These are phyloP conservation scores for Aspergillus phoenicis DNA, from an alignment of 2,329 filamentous ascomycete genomes.

Conservation along the genomic window DNA sequence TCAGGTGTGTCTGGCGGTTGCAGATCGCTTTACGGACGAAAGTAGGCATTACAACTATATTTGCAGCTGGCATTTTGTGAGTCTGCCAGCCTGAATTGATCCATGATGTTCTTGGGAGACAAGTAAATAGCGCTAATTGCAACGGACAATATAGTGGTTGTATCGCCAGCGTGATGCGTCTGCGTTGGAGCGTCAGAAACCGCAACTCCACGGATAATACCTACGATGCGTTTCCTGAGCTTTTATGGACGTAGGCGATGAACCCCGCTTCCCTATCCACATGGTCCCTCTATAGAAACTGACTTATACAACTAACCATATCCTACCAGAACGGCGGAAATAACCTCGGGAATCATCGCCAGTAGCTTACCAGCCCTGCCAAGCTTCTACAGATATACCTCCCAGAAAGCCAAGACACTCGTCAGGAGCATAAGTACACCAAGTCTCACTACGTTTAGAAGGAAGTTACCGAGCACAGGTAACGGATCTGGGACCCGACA, in stretches of 20 bases:
- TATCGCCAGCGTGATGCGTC: conserved; percentile 28
- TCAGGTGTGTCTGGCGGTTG: conserved; percentile 26
- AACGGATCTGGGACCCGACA: conserved; percentile 7
- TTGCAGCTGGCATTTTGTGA: conserved; percentile 28
- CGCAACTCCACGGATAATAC: conserved; percentile 23
- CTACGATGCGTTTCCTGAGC: conserved; percentile 28
- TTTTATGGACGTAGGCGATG: conserved; percentile 30
- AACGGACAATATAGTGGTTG: conserved; percentile 19
- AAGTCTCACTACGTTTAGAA: background rate
- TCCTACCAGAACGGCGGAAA: conserved; percentile 25
- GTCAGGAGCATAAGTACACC: conserved; percentile 5
- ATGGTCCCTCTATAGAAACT: background rate
- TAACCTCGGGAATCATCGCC: conserved; percentile 29
- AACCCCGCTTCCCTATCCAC: background rate
- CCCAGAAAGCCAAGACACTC: conserved; percentile 18
- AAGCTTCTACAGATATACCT: conserved; percentile 26
- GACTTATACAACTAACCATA: background rate
- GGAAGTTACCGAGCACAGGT: background rate
- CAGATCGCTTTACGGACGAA: conserved; percentile 24
- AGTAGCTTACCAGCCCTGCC: conserved; percentile 28
- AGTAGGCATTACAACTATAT: conserved; percentile 25
- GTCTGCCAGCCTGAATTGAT: background rate
- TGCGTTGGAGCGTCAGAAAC: conserved; percentile 24
- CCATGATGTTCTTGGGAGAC: background rate
- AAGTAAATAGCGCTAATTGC: background rate